These are phyloP conservation scores for Gyromitra esculenta DNA, from an alignment of 2,329 filamentous ascomycete genomes.

Conservation along the genomic window DNA sequence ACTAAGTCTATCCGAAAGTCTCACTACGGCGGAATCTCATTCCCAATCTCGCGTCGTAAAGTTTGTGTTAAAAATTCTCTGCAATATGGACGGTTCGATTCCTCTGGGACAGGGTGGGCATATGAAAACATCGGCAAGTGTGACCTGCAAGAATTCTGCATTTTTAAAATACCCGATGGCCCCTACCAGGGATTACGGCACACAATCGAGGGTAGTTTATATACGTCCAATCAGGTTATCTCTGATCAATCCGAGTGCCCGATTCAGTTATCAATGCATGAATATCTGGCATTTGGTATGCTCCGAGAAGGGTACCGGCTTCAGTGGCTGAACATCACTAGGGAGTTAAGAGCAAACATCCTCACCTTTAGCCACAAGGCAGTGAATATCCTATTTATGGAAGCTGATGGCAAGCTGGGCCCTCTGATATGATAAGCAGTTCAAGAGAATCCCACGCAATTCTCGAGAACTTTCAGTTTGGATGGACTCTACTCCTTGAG, in stretches of 20 bases:
- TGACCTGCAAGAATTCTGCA: conserved; percentile 59
- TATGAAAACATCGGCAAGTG: conserved; percentile 40
- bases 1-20: conserved; percentile 60
- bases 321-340: conserved; percentile 69
- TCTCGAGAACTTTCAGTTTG: conserved; percentile 57
- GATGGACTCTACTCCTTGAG: conserved; percentile 58
- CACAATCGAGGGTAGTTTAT: conserved; percentile 48
- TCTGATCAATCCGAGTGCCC: conserved; percentile 66
- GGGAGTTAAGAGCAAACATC: conserved; percentile 64
- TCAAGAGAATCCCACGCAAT: conserved; percentile 56
- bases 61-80: conserved; percentile 65
- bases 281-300: conserved; percentile 67
- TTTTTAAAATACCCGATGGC: conserved; percentile 60
- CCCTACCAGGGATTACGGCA: conserved; percentile 57
- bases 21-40: conserved; percentile 59
- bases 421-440: conserved; percentile 39
- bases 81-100: conserved; percentile 61
- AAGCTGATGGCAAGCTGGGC: conserved; percentile 65
- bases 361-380: conserved; percentile 67
- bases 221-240: conserved; percentile 66
- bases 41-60: conserved; percentile 57
- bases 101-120: background rate
- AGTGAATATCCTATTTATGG: conserved; percentile 64
- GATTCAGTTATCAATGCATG: conserved; percentile 63
- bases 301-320: conserved; percentile 64